A percentile compares a stretch with the other conserved stretches of the same genome.
Conservation (phyloP, 192 early-diverging fungal species). For the Thamnidium elegans region DNA sequence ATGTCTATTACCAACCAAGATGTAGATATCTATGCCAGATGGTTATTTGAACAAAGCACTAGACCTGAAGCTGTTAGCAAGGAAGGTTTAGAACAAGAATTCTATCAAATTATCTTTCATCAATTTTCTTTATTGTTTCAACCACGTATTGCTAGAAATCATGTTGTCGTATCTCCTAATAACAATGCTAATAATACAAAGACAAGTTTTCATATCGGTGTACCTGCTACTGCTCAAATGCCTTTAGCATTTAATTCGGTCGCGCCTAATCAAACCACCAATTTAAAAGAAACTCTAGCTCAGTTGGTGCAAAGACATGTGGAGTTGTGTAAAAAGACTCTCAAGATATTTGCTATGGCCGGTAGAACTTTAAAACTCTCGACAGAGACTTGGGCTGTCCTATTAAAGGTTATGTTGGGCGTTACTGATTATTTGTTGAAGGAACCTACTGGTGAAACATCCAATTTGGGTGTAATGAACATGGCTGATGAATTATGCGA, state of each 20-base stretch:
- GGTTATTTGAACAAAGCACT: constrained; percentile 65
- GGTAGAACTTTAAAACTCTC: constrained; percentile 64
- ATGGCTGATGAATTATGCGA: constrained; percentile 82
- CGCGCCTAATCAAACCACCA: background rate
- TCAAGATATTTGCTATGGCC: constrained; percentile 60
- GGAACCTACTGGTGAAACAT: constrained; percentile 45
- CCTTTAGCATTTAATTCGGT: constrained; percentile 14
- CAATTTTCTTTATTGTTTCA: constrained; percentile 74
- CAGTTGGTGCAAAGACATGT: constrained; percentile 56
- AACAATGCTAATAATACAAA: constrained; percentile 1
- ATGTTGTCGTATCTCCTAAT: background rate
- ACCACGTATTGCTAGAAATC: constrained; percentile 38
- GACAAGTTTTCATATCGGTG: constrained; percentile 16
- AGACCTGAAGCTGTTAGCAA: constrained; percentile 58
- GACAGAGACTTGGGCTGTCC: constrained; percentile 74
- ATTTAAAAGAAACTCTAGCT: constrained; percentile 26
- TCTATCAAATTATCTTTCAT: constrained; percentile 73
- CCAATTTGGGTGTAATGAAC: constrained; percentile 28
- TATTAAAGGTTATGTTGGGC: constrained; percentile 79
- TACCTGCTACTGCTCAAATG: constrained; percentile 9
- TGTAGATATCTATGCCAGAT: constrained; percentile 69
- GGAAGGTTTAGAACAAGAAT: constrained; percentile 59
- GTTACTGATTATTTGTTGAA: constrained; percentile 69
- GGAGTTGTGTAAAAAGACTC: constrained; percentile 70
- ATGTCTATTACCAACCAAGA: constrained; percentile 61